Evolutionary conservation across 2,329 filamentous ascomycete genomes (phyloP).

Genomic region (Aspergillus pseudoviridinutans): DNA sequence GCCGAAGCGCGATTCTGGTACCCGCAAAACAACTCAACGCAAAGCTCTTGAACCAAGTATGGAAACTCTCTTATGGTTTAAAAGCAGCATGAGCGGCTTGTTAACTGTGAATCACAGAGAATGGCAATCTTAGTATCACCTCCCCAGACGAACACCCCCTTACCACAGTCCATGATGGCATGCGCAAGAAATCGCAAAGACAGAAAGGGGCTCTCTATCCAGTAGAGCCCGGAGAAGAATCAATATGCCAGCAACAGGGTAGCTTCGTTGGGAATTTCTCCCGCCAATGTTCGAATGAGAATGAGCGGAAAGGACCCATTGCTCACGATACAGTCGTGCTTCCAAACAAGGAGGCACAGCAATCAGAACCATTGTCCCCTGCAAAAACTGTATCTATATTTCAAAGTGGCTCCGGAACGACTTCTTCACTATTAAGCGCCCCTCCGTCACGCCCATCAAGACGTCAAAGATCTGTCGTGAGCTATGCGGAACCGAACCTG

Average conservation of each 20-base stretch:
- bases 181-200: neutral
- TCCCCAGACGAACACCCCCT: conserved; percentile 25
- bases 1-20: conserved; percentile 13
- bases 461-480: conserved; percentile 64
- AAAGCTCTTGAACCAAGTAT: conserved; percentile 43
- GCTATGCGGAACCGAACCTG: conserved; percentile 78
- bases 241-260: neutral
- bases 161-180: neutral
- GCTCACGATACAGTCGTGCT: neutral
- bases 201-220: neutral
- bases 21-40: conserved; percentile 17
- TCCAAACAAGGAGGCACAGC: neutral
- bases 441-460: conserved; percentile 59
- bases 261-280: neutral
- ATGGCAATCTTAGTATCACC: conserved; percentile 44
- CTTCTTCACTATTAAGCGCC: conserved; percentile 41
- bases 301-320: neutral
- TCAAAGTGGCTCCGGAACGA: neutral
- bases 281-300: neutral
- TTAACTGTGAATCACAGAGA: conserved; percentile 37
- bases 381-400: neutral
- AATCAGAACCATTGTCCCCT: neutral
- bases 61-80: neutral
- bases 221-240: neutral
- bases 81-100: neutral